Evolutionary conservation across 208 protist species (phyloP).

Genomic region (Herpetomonas tarakana): DNA sequence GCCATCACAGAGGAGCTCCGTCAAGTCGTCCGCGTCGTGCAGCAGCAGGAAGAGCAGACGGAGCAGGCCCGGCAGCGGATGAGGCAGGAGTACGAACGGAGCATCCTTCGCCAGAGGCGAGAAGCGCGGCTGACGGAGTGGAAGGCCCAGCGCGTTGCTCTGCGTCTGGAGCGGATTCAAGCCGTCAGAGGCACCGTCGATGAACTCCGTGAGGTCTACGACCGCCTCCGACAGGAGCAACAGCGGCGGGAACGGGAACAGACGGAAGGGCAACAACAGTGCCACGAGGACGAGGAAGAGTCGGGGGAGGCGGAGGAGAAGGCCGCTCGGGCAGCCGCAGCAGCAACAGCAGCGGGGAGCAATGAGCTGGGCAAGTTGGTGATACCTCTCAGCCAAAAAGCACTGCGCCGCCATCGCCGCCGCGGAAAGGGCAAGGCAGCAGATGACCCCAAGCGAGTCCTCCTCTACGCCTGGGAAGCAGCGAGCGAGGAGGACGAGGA

Average conservation of each 20-base stretch:
- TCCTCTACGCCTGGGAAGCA: too few relatives aligned
- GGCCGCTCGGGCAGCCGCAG: neutral
- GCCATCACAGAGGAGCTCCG: slow-evolving; percentile 64
- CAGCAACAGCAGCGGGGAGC: neutral
- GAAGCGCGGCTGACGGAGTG: slow-evolving; percentile 46
- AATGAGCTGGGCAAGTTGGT: too few relatives aligned
- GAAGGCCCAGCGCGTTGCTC: slow-evolving; percentile 44
- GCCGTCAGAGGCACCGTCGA: slow-evolving; percentile 46
- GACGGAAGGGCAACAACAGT: neutral
- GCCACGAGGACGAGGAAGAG: neutral
- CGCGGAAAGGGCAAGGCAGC: too few relatives aligned
- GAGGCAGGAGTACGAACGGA: slow-evolving; percentile 29
- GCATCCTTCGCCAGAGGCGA: slow-evolving; percentile 23
- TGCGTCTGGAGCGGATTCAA: slow-evolving; percentile 38
- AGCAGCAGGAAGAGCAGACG: slow-evolving; percentile 15
- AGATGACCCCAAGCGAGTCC: too few relatives aligned
- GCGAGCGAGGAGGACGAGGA: too few relatives aligned
- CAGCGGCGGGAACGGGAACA: neutral
- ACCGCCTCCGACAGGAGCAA: neutral
- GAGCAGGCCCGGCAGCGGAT: slow-evolving; percentile 26
- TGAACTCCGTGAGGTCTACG: slow-evolving; percentile 50
- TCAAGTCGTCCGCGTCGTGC: slow-evolving; percentile 22
- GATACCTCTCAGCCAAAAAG: too few relatives aligned
- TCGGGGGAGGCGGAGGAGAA: neutral
- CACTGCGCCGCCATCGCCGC: too few relatives aligned